Evolutionary conservation across 148 eudicot genomes (phyloP), one percentile per base, ranked within the genome.

Genomic region (Drosera capensis): DNA sequence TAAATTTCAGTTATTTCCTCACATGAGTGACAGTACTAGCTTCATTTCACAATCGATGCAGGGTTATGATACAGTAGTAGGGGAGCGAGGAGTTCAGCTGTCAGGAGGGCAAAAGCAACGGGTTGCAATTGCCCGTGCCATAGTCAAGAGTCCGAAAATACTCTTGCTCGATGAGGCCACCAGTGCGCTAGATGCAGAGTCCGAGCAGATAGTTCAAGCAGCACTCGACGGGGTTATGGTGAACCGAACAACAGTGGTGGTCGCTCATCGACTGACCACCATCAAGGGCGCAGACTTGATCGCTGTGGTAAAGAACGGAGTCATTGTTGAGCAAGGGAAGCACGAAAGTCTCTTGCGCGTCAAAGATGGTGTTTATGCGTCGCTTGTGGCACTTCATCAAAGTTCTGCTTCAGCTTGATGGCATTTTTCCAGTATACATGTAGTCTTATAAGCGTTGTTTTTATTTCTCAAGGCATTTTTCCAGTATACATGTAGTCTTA

Each of bases 61-160:
- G 92, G 92, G 92, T 8, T 81, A 81, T 39, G 77, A 81, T 37
- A 77, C 92, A 14, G 11, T 67, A 15, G 93, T 82, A 1, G 93
- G 86, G 8, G 93, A 78, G 63, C 60, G 93, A 28, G 93, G 86
- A 49, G 59, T 75, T 9, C 86, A 82, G 31, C 34, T 82, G 23
- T 82, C 93, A 1, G 93, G 93, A 7, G 86, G 93, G 0, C 93
- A 82, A 41, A 82, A 82, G 37, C 93, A 82, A 40, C 56, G 93
- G 13, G 77, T 82, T 23, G 93, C 86, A 25, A 82, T 78, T 47
- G 93, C 93, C 0, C 76, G 93, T 15, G 93, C 86, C 17, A 78
- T 78, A 38, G 68, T 82, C 40, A 82, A 82, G 54, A 52, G 58
- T 16, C 93, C 75, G 1, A 71, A 51, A 49, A 70, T 82, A 64